Conservation (phyloP, 2,329 filamentous ascomycete genomes). For the Setomelanomma holmii region DNA sequence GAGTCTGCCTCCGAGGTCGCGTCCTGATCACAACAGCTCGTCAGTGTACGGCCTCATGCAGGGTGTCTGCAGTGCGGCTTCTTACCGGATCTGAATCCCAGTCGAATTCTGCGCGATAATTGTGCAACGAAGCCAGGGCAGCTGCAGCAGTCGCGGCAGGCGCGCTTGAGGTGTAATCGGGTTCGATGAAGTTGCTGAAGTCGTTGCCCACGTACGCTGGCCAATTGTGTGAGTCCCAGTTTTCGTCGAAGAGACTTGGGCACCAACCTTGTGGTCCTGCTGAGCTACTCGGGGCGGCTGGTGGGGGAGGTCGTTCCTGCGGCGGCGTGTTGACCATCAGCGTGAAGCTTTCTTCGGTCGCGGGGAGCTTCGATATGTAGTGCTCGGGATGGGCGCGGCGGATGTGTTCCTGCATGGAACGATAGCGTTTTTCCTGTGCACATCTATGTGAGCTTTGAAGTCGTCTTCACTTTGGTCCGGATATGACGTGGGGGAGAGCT, state of each 20-base stretch:
- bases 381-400: slow-evolving; percentile 95
- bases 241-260: slow-evolving; percentile 36
- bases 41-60: slow-evolving; percentile 24
- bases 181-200: slow-evolving; percentile 71
- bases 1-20: slow-evolving; percentile 48
- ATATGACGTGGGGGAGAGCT: slow-evolving; percentile 28
- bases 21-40: slow-evolving; percentile 37
- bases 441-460: slow-evolving; percentile 1
- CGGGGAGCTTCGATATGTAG: slow-evolving; percentile 96
- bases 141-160: slow-evolving; percentile 81
- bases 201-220: slow-evolving; percentile 61
- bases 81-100: slow-evolving; percentile 49
- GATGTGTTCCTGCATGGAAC: slow-evolving; percentile 99
- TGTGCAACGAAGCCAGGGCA: slow-evolving; percentile 83
- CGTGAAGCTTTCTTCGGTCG: slow-evolving; percentile 93
- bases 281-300: slow-evolving; percentile 52
- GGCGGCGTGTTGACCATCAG: slow-evolving; percentile 94
- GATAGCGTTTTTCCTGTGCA: slow-evolving; percentile 88
- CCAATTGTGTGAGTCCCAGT: slow-evolving; percentile 41
- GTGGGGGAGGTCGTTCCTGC: slow-evolving; percentile 69
- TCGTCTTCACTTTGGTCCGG: slow-evolving; percentile 1
- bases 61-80: slow-evolving; percentile 16
- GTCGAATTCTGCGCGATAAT: slow-evolving; percentile 73
- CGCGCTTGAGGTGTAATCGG: slow-evolving; percentile 69
- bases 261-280: slow-evolving; percentile 45